Base-by-base conservation (phyloP, 179 eudicot species). In the Pouteria campechiana region DNA sequence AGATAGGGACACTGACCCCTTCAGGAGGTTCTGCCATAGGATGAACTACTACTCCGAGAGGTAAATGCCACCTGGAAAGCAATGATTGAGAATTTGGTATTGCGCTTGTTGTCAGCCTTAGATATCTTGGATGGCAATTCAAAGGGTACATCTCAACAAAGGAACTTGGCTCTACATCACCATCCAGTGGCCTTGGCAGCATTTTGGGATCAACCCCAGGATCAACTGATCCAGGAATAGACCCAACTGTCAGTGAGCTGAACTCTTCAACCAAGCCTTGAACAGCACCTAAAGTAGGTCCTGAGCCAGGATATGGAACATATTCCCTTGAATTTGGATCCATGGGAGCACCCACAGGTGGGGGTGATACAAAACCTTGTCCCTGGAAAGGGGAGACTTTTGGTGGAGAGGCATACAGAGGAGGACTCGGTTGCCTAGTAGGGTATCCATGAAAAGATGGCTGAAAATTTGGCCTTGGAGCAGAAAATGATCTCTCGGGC, bases 61-160 rank as follows among this genome's bases (percentile, higher is more conserved):
- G 95, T 54, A 90, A 68, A 65, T 86, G 98, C 98, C 98, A 90
- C 66, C 93, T 75, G 23, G 98, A 86, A 45, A 76, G 74, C 76
- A 90, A 53, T 3, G 98, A 90, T 44, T 79, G 95, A 23, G 98
- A 81, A 67, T 63, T 79, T 15, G 98, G 98, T 46, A 90, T 70
- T 24, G 73, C 83, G 50, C 73, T 70, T 37, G 98, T 90, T 9
- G 94, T 79, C 27, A 90, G 81, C 41, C 96, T 68, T 32, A 90
- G 46, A 60, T 55, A 79, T 69, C 77, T 76, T 25, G 94, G 65
- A 44, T 55, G 42, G 55, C 96, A 86, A 55, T 90, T 90, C 78
- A 86, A 49, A 28, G 90, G 87, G 56, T 69, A 84, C 67, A 49
- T 56, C 32, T 79, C 79, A 52, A 72, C 50, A 20, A 57, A 64